These are phyloP conservation scores for Komagataella pseudopastoris DNA, from an alignment of 805 yeast species.

Conservation along the genomic window DNA sequence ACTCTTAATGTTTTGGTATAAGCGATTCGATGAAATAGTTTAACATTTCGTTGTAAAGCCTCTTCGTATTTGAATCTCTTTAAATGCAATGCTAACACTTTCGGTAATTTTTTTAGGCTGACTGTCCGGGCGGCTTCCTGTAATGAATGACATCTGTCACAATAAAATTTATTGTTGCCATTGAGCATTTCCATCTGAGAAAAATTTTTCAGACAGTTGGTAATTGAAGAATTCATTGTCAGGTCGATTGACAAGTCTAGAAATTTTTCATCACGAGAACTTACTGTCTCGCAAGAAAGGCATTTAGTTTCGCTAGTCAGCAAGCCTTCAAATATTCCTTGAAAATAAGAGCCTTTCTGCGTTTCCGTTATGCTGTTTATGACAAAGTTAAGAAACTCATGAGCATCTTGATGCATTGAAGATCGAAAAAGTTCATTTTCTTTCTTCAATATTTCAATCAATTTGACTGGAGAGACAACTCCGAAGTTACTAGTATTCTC, in stretches of 20 bases:
- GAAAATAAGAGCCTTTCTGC: constrained; percentile 20
- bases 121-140: constrained; percentile 92
- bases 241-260: constrained; percentile 80
- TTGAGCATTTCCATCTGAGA: constrained; percentile 76
- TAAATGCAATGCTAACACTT: constrained; percentile 67
- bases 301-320: constrained; percentile 84
- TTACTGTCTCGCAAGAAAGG: constrained; percentile 71
- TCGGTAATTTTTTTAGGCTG: constrained; percentile 66
- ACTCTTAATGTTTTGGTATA: constrained; percentile 67
- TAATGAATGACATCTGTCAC: constrained; percentile 79
- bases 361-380: constrained; percentile 51
- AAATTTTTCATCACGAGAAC: constrained; percentile 75
- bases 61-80: constrained; percentile 91
- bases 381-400: constrained; percentile 83
- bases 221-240: constrained; percentile 58
- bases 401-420: constrained; percentile 97
- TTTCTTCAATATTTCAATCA: constrained; percentile 63
- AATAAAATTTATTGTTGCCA: constrained; percentile 83
- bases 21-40: constrained; percentile 72
- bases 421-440: constrained; percentile 80
- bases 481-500: constrained; percentile 64
- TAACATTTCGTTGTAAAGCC: constrained; percentile 64
- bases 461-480: constrained; percentile 68
- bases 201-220: constrained; percentile 70
- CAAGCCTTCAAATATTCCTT: constrained; percentile 69